phyloP scores from a whole-genome alignment of 1,139 yeast species.

The Saccharomyces hybrid region DNA sequence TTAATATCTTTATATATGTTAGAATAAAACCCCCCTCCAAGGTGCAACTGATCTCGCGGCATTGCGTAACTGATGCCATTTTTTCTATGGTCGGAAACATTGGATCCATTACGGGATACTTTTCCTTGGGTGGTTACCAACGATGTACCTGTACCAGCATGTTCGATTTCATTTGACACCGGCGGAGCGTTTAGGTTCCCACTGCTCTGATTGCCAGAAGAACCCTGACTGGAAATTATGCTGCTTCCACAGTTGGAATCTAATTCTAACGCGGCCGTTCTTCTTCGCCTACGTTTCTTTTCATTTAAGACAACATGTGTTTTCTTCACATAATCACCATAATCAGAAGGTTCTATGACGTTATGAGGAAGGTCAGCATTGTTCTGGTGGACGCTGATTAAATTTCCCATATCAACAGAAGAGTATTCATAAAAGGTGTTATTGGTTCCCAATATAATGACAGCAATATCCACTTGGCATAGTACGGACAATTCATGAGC shows the following conservation, averaged over 20 bases:
- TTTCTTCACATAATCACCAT: conserved; percentile 35
- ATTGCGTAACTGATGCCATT: not conserved
- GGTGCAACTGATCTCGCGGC: not conserved
- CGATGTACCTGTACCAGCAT: not conserved
- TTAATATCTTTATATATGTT: not conserved
- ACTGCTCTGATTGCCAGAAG: not conserved
- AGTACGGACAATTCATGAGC: conserved; percentile 91
- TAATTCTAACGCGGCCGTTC: not conserved
- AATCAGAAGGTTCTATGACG: conserved; percentile 53
- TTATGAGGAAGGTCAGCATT: conserved; percentile 41
- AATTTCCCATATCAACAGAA: conserved; percentile 57
- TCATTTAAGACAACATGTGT: conserved; percentile 25
- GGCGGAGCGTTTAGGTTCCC: not conserved
- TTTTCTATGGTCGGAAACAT: not conserved
- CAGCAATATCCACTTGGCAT: conserved; percentile 90
- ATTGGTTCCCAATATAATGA: conserved; percentile 80
- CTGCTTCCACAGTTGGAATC: not conserved
- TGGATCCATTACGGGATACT: not conserved
- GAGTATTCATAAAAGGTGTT: conserved; percentile 72
- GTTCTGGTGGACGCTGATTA: conserved; percentile 47
- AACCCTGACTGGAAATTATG: not conserved
- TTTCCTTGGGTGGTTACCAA: not conserved
- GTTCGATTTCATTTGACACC: not conserved
- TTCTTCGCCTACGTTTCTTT: conserved; percentile 21
- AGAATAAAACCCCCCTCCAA: not conserved